phyloP scores from a whole-genome alignment of 2,329 filamentous ascomycete species.

The Trichophyton simii region DNA sequence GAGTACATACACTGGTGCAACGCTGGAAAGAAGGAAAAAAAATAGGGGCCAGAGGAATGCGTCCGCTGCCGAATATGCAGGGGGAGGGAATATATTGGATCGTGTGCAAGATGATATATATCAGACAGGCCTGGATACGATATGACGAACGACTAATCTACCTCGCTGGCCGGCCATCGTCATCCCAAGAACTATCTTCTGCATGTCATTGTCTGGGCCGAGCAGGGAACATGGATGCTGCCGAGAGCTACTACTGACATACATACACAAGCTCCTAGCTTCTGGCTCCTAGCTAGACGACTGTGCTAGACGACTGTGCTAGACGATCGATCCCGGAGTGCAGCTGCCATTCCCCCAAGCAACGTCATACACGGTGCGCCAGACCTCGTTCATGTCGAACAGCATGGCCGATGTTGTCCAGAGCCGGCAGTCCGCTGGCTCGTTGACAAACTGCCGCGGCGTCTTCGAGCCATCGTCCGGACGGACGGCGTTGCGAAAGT shows the following conservation, averaged over 20 bases:
- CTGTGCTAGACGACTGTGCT: background rate
- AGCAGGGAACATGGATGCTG: background rate
- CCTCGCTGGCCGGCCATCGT: no score
- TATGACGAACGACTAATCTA: background rate
- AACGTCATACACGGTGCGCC: constrained; percentile 35
- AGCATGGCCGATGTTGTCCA: constrained; percentile 47
- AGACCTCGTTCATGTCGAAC: constrained; percentile 40
- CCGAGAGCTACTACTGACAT: no score
- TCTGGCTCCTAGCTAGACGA: no score
- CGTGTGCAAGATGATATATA: background rate
- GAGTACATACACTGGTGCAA: background rate
- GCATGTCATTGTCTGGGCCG: no score
- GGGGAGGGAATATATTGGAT: background rate
- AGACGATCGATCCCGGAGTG: constrained; percentile 12
- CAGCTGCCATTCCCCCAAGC: constrained; percentile 31
- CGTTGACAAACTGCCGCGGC: constrained; percentile 49
- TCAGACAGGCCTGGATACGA: background rate
- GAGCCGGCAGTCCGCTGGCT: constrained; percentile 49
- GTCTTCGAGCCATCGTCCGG: constrained; percentile 31
- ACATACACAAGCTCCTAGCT: no score
- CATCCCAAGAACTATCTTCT: no score
- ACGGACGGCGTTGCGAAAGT: constrained; percentile 35
- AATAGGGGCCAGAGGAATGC: background rate
- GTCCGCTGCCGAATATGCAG: background rate
- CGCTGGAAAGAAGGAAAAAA: background rate